phyloP scores from a whole-genome alignment of 352 stramenopile genomes.

The Pythium graminicola region DNA sequence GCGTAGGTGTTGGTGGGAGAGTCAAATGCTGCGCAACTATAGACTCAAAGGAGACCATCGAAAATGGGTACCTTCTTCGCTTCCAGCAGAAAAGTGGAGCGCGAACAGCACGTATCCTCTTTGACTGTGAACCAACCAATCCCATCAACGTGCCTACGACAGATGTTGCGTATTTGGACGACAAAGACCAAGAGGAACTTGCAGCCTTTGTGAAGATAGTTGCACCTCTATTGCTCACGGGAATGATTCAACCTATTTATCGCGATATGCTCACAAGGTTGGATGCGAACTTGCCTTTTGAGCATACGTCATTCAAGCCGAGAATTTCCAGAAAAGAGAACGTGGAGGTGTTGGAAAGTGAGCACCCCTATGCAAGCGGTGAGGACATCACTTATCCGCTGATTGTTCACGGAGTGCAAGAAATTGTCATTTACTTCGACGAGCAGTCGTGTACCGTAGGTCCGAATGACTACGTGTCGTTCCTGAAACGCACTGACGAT shows the following conservation, averaged over 20 bases:
- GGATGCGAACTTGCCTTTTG: background rate
- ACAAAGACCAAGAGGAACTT: constrained; percentile 41
- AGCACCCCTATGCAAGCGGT: constrained; percentile 60
- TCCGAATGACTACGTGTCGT: constrained; percentile 78
- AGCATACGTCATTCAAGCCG: constrained; percentile 27
- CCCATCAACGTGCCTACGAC: constrained; percentile 50
- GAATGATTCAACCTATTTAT: background rate
- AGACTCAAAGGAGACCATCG: constrained; percentile 64
- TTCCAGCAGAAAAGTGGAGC: constrained; percentile 34
- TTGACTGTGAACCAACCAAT: constrained; percentile 51
- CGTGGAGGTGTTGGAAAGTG: constrained; percentile 67
- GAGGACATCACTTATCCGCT: constrained; percentile 60
- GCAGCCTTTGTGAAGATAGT: constrained; percentile 32
- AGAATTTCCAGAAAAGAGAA: constrained; percentile 59
- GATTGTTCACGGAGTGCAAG: constrained; percentile 50
- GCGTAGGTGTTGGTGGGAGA: constrained; percentile 43
- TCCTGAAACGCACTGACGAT: constrained; percentile 41
- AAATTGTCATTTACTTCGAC: constrained; percentile 84
- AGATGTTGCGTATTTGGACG: constrained; percentile 39
- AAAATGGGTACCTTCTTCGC: constrained; percentile 58
- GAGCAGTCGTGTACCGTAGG: constrained; percentile 54
- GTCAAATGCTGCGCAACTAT: constrained; percentile 70
- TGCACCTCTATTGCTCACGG: constrained; percentile 21
- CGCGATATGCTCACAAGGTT: constrained; percentile 11
- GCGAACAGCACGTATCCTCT: constrained; percentile 50